Evolutionary conservation across 164 flowering plant genomes (phyloP), one percentile per base, ranked within the genome.

Genomic region (Buxus sempervirens): DNA sequence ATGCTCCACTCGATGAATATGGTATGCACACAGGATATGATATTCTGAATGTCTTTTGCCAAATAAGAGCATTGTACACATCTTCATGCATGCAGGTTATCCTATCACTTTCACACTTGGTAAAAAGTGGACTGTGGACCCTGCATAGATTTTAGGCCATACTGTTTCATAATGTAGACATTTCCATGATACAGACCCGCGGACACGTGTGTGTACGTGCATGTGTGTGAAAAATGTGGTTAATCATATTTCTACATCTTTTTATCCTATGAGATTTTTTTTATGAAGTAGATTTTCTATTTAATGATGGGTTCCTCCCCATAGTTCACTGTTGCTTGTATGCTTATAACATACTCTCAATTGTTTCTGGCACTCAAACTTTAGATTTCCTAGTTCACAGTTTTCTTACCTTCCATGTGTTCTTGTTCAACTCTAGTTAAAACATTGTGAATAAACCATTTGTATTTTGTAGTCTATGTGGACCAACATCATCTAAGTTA

Each of bases 1-100:
- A 96, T 83, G 98, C 99, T 63, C 99, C 98, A 58, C 78, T 96
- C 57, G 99, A 96, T 81, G 99, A 96, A 82, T 96, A 84, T 71
- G 99, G 99, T 93, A 88, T 16, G 81, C 18, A 18, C 21, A 51
- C n/a, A 26, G 10, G 41, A 16, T 45, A 38, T 56, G 58, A 27
- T 51, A 19, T 66, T 25, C 66, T 42, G 25, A 16, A 42, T 2
- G 18, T 21, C 10, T 24, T 32, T 14, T n/a, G n/a, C n/a, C n/a
- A n/a, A n/a, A n/a, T n/a, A n/a, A n/a, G n/a, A n/a, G 8, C 8
- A 45, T 45, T 2, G 18, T 45, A 10, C 14, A 15, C 12, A 45
- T 45, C 12, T 45, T 45, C 16, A 45, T 45, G 18, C 18, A 5
- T 45, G 38, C 38, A 32, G 38, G 1, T 41, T 5, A 41, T 41